Percentiles rank a stretch among this genome's conserved stretches.
Evolutionary conservation across 2,329 filamentous ascomycete species (phyloP).

Genomic region (Aphanocladium album): DNA sequence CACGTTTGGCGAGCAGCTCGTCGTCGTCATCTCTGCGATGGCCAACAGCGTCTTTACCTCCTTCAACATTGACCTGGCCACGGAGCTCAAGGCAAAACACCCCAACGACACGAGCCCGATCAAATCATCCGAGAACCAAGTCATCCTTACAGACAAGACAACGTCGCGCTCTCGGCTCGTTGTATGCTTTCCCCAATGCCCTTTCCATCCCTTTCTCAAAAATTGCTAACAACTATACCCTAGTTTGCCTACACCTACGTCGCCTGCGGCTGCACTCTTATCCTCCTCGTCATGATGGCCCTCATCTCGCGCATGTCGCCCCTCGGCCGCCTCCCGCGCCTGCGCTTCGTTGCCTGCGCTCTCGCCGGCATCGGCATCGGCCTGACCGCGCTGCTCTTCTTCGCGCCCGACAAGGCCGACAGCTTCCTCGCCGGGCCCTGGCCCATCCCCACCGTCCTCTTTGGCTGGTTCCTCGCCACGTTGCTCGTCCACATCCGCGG

Average conservation of each 20-base stretch:
- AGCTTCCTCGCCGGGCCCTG: constrained; percentile 25
- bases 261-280: constrained; percentile 26
- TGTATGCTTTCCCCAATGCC: constrained; percentile 20
- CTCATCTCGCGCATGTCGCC: constrained; percentile 25
- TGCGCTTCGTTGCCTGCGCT: constrained; percentile 25
- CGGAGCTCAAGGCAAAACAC: constrained; percentile 19
- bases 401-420: constrained; percentile 10
- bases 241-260: constrained; percentile 33
- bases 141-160: constrained; percentile 20
- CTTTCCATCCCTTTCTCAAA: background rate
- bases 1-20: background rate
- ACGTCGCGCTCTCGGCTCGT: constrained; percentile 25
- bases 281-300: constrained; percentile 28
- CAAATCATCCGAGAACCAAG: constrained; percentile 18
- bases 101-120: constrained; percentile 16
- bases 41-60: constrained; percentile 9
- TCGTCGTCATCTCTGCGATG: background rate
- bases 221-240: background rate
- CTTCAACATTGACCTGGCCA: constrained; percentile 24
- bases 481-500: constrained; percentile 29
- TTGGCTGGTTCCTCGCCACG: constrained; percentile 30
- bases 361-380: constrained; percentile 26
- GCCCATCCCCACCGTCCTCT: constrained; percentile 29
- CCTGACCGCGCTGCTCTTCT: constrained; percentile 24
- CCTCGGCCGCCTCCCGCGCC: constrained; percentile 28